Base-by-base conservation (phyloP, 495 filamentous ascomycete species). In the Aspergillus asperescens region DNA sequence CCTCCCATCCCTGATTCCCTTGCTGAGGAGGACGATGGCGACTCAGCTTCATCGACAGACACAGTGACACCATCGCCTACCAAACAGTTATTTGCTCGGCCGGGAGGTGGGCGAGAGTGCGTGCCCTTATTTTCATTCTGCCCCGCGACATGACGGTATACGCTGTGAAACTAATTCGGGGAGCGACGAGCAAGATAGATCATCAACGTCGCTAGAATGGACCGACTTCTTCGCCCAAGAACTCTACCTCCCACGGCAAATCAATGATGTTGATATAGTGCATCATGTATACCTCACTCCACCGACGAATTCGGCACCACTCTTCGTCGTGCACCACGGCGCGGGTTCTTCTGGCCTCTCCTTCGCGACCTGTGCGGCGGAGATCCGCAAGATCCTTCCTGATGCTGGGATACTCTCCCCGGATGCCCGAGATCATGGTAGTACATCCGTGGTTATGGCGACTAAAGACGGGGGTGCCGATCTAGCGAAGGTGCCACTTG, bases 321-420 rank as follows among this genome's bases (percentile, higher is more conserved):
- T 99, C 4, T 92, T 95, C 62, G 84, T 96, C 41, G 84, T 81
- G 67, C 90, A 96, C 58, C 90, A 96, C 68, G 90, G 90, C 16
- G 90, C 88, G 34, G 90, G 90, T 28, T 94, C 90, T 9, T 92
- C 89, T 0, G 90, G 85, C 12, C 77, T 95, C 19, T 92, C 90
- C 3, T 95, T 95, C 66, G 88, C 90, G 20, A 76, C 89, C 4
- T 84, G 95, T 49, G 81, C 85, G 6, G 70, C 80, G 10, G 85
- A 92, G 58, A 81, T 97, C 40, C 81, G 85, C 19, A 88, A 86
- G 65, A 74, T 80, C 13, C 74, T 96, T 20, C 90, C 94, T 4
- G 74, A 82, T 19, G 89, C 89, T 5, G 93, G 93, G 2, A 76
- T 96, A 20, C 74, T 99, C 12, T 88, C 89, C 10, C 62, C 88